These are phyloP conservation scores for Penicillium parvum DNA, from an alignment of 495 filamentous ascomycete species.

Conservation along the genomic window DNA sequence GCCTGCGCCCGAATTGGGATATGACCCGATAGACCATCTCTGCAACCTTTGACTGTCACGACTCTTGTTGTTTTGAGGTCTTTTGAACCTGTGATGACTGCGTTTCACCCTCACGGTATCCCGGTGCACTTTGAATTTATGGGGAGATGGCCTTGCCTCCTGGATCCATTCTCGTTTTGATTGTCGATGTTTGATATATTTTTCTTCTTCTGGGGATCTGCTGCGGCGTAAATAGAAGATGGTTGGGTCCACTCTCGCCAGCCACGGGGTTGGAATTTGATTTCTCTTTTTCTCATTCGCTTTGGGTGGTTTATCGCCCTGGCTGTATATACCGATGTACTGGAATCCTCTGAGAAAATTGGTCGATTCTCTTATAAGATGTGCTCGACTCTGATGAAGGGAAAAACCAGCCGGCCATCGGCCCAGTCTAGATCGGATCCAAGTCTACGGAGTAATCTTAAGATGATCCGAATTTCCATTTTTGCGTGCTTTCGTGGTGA, in stretches of 20 bases:
- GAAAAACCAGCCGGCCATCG: too few species aligned
- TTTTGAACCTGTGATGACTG: constrained; percentile 31
- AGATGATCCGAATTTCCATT: background rate
- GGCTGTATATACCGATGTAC: constrained; percentile 8
- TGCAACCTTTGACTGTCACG: constrained; percentile 21
- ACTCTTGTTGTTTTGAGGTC: constrained; percentile 31
- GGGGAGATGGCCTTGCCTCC: background rate
- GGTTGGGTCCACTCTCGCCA: constrained; percentile 8
- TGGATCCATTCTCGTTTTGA: background rate
- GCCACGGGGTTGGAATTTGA: constrained; percentile 11
- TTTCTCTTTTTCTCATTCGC: constrained; percentile 6
- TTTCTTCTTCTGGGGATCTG: constrained; percentile 17
- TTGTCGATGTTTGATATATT: constrained; percentile 7
- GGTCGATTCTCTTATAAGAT: too few species aligned
- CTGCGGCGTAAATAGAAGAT: constrained; percentile 27
- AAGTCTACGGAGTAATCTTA: too few species aligned
- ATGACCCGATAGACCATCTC: constrained; percentile 36
- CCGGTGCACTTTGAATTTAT: constrained; percentile 15
- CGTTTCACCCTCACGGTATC: constrained; percentile 19
- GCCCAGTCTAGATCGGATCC: too few species aligned
- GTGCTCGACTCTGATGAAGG: too few species aligned
- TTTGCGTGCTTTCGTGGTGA: background rate
- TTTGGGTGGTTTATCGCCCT: background rate
- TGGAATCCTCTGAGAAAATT: too few species aligned
- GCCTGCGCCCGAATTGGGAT: constrained; percentile 76